Evolutionary conservation across 2,329 filamentous ascomycete species (phyloP).

Genomic region (Aureobasidium sp.): DNA sequence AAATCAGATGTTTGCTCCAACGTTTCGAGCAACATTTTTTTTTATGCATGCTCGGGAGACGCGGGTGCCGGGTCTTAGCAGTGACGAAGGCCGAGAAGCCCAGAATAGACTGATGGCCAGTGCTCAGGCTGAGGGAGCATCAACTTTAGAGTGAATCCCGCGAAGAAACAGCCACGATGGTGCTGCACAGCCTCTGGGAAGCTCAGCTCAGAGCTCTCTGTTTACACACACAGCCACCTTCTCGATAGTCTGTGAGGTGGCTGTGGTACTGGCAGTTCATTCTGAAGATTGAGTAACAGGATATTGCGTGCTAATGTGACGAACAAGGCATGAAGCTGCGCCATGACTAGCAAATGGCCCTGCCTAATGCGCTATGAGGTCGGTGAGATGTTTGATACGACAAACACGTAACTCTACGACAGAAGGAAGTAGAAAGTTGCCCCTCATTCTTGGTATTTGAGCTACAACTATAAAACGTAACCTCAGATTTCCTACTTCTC

Average conservation of each 20-base stretch:
- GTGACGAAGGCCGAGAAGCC: neutral
- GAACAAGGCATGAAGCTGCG: neutral
- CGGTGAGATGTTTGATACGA: neutral
- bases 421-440: neutral
- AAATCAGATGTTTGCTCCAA: neutral
- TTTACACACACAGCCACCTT: neutral
- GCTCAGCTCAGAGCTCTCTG: neutral
- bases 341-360: conserved; percentile 7
- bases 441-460: neutral
- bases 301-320: neutral
- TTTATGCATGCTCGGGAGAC: neutral
- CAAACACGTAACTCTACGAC: neutral
- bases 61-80: neutral
- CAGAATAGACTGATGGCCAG: neutral
- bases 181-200: neutral
- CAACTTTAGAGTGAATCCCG: neutral
- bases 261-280: neutral
- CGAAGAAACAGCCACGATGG: neutral
- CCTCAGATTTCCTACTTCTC: neutral
- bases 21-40: neutral
- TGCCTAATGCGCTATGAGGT: conserved; percentile 4
- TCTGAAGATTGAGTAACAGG: neutral
- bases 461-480: neutral
- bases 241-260: neutral
- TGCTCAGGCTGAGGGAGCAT: neutral